A percentile compares a stretch with the other conserved stretches of the same genome.
Evolutionary conservation across 352 stramenopile species (phyloP).

Genomic region (Globisporangium canariense): DNA sequence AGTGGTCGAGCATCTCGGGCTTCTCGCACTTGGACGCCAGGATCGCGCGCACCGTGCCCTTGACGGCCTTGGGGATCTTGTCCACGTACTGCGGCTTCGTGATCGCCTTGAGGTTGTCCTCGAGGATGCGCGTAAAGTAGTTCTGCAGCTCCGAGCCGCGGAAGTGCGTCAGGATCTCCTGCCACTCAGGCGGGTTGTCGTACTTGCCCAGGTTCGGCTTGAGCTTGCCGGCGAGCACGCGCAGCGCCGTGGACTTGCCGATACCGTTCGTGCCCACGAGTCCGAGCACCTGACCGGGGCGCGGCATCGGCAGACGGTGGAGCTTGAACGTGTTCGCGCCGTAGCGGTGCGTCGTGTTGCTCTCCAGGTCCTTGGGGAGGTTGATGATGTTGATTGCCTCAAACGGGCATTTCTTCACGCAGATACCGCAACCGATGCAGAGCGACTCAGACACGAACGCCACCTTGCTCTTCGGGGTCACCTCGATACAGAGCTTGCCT

Average conservation of each 20-base stretch:
- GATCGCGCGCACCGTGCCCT: conserved; percentile 94
- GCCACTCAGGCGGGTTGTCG: conserved; percentile 97
- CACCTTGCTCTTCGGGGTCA: conserved; percentile 94
- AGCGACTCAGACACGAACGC: conserved; percentile 98
- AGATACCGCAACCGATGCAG: conserved; percentile 99
- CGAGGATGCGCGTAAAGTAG: conserved; percentile 99
- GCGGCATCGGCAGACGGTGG: conserved; percentile 97
- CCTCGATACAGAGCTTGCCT: conserved; percentile 99
- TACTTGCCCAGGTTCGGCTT: conserved; percentile 99
- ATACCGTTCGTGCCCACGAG: conserved; percentile 99
- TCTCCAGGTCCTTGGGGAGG: conserved; percentile 98
- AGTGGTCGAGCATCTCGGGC: conserved; percentile 72
- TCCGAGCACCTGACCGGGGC: conserved; percentile 97
- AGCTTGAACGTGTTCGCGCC: conserved; percentile 99
- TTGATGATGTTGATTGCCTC: conserved; percentile 99
- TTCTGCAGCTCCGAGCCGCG: conserved; percentile 97
- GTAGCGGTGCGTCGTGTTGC: conserved; percentile 99
- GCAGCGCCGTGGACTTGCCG: conserved; percentile 99
- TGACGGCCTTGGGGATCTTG: conserved; percentile 97
- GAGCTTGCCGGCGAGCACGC: conserved; percentile 98
- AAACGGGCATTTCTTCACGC: conserved; percentile 99
- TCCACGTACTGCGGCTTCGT: conserved; percentile 99
- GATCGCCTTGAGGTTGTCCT: conserved; percentile 98
- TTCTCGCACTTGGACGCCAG: conserved; percentile 93
- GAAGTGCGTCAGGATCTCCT: conserved; percentile 99